Evolutionary conservation across 257 asterid genomes (phyloP).

Genomic region (Perilla frutescens): DNA sequence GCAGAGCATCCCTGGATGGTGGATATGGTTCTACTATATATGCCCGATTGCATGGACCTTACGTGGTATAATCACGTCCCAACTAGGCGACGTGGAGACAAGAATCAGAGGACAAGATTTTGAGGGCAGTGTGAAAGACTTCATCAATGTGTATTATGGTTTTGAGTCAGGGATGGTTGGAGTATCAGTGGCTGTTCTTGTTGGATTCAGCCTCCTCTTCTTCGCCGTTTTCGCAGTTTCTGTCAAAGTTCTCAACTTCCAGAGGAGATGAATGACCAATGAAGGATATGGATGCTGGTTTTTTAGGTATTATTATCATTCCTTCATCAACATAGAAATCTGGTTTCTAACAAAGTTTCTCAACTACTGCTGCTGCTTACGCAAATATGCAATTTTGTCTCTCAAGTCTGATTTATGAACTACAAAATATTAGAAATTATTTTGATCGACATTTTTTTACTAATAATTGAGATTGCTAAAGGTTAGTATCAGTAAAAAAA

Average conservation of each 20-base stretch:
- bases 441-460: no score
- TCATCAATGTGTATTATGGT: constrained; percentile 54
- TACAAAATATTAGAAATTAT: background rate
- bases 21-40: constrained; percentile 92
- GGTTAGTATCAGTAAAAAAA: no score
- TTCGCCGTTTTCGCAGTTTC: constrained; percentile 65
- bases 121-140: constrained; percentile 73
- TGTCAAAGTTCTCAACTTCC: constrained; percentile 73
- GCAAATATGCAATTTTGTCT: no score
- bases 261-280: constrained; percentile 49
- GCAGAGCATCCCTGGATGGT: constrained; percentile 83
- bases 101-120: constrained; percentile 55
- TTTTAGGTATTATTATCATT: background rate
- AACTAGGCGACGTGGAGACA: constrained; percentile 79
- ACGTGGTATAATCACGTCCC: constrained; percentile 80
- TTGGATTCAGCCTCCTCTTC: constrained; percentile 59
- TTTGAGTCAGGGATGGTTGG: constrained; percentile 65
- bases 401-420: background rate
- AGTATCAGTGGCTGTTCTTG: constrained; percentile 48
- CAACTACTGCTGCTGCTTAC: no score
- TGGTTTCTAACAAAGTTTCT: no score
- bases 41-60: constrained; percentile 82
- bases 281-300: background rate
- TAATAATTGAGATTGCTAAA: no score
- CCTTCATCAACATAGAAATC: no score